phyloP scores from a whole-genome alignment of 106 monocot genomes.

The Phalaenopsis equestris region DNA sequence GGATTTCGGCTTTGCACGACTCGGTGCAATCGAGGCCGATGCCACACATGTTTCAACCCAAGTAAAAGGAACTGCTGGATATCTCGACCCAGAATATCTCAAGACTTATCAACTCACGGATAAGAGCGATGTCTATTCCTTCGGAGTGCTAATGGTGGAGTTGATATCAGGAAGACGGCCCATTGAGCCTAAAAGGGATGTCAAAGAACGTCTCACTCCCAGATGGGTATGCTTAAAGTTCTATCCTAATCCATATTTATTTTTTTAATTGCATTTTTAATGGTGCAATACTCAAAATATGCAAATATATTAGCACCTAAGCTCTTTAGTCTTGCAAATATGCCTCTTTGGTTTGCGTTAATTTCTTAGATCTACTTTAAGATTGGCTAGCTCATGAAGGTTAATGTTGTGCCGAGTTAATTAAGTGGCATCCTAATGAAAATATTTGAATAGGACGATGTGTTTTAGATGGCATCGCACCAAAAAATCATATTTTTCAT shows the following conservation, averaged over 20 bases:
- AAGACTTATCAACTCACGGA: slow-evolving; percentile 59
- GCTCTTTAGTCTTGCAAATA: neutral
- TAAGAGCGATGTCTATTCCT: slow-evolving; percentile 66
- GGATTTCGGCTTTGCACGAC: slow-evolving; percentile 64
- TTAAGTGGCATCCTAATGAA: too few relatives aligned
- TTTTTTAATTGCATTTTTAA: neutral
- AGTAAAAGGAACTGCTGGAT: slow-evolving; percentile 69
- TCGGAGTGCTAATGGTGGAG: slow-evolving; percentile 58
- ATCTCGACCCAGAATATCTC: slow-evolving; percentile 64
- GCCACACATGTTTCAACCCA: slow-evolving; percentile 57
- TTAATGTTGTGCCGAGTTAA: too few relatives aligned
- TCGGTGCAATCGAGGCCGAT: slow-evolving; percentile 20
- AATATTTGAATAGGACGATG: too few relatives aligned
- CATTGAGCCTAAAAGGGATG: slow-evolving; percentile 43
- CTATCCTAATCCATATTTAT: neutral
- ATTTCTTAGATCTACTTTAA: neutral
- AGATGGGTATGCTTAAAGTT: slow-evolving; percentile 36
- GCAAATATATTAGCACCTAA: neutral
- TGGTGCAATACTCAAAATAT: neutral
- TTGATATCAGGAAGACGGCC: slow-evolving; percentile 48
- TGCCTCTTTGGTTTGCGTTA: neutral
- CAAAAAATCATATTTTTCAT: too few relatives aligned
- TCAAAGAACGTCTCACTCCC: slow-evolving; percentile 36
- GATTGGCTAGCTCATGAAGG: too few relatives aligned
- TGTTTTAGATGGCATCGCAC: too few relatives aligned